phyloP scores from a whole-genome alignment of 164 flowering plant genomes.

The Echeveria elegans region DNA sequence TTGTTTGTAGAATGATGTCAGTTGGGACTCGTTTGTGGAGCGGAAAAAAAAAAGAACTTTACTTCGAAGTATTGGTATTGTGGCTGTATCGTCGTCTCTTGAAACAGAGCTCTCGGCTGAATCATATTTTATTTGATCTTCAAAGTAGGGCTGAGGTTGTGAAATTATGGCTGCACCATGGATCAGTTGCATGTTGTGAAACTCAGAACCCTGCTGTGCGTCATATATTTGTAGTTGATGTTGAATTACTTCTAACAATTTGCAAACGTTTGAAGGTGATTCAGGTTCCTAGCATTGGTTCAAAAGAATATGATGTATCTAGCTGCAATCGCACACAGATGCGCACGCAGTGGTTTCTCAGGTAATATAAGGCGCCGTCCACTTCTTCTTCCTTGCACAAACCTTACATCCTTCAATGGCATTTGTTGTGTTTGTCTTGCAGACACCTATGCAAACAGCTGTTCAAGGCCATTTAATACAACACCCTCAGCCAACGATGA shows the following conservation, averaged over 20 bases:
- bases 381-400: neutral
- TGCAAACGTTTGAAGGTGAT: neutral
- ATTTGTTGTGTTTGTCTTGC: neutral
- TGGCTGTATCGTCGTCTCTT: too few species aligned
- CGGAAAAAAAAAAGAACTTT: neutral
- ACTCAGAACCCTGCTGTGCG: too few species aligned
- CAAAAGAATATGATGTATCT: conserved; percentile 43
- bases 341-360: conserved; percentile 21
- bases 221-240: too few species aligned
- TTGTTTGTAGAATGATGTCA: neutral
- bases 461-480: conserved; percentile 21
- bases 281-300: conserved; percentile 36
- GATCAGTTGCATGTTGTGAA: too few species aligned
- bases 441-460: conserved; percentile 14
- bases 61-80: too few species aligned
- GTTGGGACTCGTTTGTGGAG: neutral
- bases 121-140: too few species aligned
- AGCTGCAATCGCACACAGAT: conserved; percentile 50
- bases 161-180: too few species aligned
- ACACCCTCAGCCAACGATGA: conserved; percentile 15
- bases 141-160: too few species aligned
- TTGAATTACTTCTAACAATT: too few species aligned
- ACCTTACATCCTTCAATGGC: neutral
- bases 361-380: conserved; percentile 14
- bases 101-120: too few species aligned